Percentiles rank a stretch among this genome's conserved stretches.
phyloP scores from a whole-genome alignment of 2,329 filamentous ascomycete species.

The Fusarium pilosicola region DNA sequence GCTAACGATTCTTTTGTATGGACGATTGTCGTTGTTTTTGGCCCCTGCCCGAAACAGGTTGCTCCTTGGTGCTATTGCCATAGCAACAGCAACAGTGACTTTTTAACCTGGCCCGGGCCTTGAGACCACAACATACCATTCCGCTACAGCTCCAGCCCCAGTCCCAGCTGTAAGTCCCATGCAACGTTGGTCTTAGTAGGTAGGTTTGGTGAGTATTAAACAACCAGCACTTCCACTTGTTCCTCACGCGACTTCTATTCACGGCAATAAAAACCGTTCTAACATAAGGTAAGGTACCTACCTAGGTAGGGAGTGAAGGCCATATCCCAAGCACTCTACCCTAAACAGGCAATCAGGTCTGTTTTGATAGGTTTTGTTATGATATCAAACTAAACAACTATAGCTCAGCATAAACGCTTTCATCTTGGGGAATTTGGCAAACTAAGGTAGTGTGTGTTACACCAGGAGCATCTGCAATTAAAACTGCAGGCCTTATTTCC shows the following conservation, averaged over 20 bases:
- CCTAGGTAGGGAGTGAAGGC: too few relatives aligned
- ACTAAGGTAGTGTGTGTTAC: neutral
- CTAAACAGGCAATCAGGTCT: neutral
- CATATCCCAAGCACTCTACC: neutral
- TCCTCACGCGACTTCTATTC: neutral
- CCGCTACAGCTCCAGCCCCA: neutral
- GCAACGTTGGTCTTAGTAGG: neutral
- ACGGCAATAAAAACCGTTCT: neutral
- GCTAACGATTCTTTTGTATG: slow-evolving; percentile 30
- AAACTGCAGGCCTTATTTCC: neutral
- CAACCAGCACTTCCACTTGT: neutral
- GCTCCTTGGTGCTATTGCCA: slow-evolving; percentile 25
- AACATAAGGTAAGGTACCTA: neutral
- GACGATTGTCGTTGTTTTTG: slow-evolving; percentile 24
- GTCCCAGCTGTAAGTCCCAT: neutral
- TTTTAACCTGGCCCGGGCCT: neutral
- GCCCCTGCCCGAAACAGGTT: slow-evolving; percentile 42
- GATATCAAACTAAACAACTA: neutral
- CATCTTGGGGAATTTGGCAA: neutral
- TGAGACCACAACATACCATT: slow-evolving; percentile 22
- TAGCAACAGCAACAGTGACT: slow-evolving; percentile 36
- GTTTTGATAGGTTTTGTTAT: neutral
- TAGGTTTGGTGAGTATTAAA: neutral
- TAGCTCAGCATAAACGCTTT: neutral
- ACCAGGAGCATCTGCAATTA: neutral